Evolutionary conservation across 257 asterid species (phyloP).

Genomic region (Solanum peruvianum): DNA sequence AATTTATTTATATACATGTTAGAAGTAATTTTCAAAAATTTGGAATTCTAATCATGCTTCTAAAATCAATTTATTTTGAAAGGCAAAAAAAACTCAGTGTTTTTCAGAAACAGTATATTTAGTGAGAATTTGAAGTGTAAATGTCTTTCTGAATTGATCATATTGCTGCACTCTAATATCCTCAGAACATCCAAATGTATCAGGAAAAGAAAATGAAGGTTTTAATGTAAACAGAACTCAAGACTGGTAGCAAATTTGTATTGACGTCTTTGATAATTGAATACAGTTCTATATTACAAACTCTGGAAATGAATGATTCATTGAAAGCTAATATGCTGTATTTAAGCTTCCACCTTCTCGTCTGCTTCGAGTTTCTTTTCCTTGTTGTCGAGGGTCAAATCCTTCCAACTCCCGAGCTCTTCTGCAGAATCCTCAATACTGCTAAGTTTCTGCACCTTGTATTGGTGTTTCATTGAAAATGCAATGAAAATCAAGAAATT

Average conservation of each 20-base stretch:
- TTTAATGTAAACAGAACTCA: background rate
- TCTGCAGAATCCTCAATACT: slow-evolving; percentile 11
- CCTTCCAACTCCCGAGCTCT: slow-evolving; percentile 24
- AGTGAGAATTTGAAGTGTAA: background rate
- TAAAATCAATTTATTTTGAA: background rate
- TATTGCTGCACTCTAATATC: background rate
- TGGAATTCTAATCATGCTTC: background rate
- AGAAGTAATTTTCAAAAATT: too few relatives aligned
- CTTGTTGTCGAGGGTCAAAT: background rate
- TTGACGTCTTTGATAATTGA: background rate
- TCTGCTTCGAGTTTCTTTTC: background rate
- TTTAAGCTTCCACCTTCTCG: background rate
- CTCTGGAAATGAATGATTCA: background rate
- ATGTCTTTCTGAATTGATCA: background rate
- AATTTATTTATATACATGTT: too few relatives aligned
- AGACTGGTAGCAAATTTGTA: background rate
- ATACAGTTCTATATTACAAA: background rate
- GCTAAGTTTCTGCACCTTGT: slow-evolving; percentile 42
- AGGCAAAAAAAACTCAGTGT: too few relatives aligned
- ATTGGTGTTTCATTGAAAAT: slow-evolving; percentile 58
- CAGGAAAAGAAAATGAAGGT: background rate
- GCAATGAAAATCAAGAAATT: slow-evolving; percentile 39
- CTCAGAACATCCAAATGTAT: background rate
- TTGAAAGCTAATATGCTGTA: background rate
- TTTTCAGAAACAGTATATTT: too few relatives aligned